Evolutionary conservation across 78 protist genomes (phyloP), one percentile per base, ranked within the genome.

Genomic region (Speleostelium caveatum): DNA sequence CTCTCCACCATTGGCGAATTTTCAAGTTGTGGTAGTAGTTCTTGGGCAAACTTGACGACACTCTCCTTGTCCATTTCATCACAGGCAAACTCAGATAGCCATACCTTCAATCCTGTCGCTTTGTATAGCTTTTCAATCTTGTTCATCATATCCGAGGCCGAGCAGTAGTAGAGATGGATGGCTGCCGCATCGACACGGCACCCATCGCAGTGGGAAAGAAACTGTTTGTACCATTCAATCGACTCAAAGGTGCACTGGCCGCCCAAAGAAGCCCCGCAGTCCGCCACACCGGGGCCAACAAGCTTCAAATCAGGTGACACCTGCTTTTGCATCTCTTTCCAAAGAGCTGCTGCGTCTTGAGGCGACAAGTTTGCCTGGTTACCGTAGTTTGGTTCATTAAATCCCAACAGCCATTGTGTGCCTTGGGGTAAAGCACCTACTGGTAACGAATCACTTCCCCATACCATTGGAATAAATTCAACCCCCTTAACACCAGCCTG

Each of bases 11-110:
- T 19, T 14, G 17, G 12, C 6, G 69, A 56, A 36, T 22, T n/a
- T 42, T 75, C 85, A 30, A 75, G 33, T 28, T 19, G 16, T 60
- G 68, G 68, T 16, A 75, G n/a, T 41, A 75, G 24, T 3, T 39
- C 12, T 60, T 56, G 21, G 19, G 85, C 85, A 26, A 41, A 75
- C 4, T 21, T 60, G 2, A 75, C 30, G 8, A 75, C 71, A 24
- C 28, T 24, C 0, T 55, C 51, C 53, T 56, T 33, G 33, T 26
- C 12, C 10, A 14, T 36, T 26, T 33, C 35, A 30, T 75, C 38
- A 39, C 87, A 79, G 12, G 59, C 63, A 30, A 79, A 79, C 58
- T 79, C 87, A 3, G 87, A 42, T 35, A 79, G 38, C 87, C 87
- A 79, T 21, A 79, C 69, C 53, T 33, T 33, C 56, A 42, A 42